Base-by-base conservation (phyloP, 352 stramenopile genomes). In the Phytophthora sojae region DNA sequence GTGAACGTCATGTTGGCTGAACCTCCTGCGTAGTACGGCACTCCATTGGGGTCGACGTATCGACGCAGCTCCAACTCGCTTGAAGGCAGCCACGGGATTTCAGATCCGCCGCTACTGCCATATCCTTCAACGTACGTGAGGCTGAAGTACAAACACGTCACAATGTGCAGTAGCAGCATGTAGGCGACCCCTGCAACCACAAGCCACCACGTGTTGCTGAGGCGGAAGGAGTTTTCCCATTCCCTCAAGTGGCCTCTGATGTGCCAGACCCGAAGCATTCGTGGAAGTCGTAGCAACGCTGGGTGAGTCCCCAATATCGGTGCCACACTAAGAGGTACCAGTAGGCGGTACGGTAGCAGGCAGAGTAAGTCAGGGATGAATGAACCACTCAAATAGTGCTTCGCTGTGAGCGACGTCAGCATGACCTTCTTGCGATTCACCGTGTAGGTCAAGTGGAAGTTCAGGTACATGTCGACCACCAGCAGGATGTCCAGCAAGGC, bases 391-490 rank as follows among this genome's bases (percentile, higher is more conserved):
- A 69, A 39, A 37, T 89, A 76, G 35, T 80, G 76, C 2, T 57
- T 61, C 6, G 73, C 78, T 0, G 80, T 72, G 4, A 76, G 69
- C 17, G 61, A 51, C n/a, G 75, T 53, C 0, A 73, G 55, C 2
- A 69, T 42, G 21, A 81, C 21, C 42, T 73, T 81, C 60, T 84
- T 81, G 14, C 75, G 55, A 14, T 32, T 54, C 0, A 26, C 55
- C 4, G 58, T 78, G 52, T 71, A 75, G 3, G 67, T 69, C 42
- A 91, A 51, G 35, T 91, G 81, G 7, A 82, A 66, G 19, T 78
- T 88, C 21, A 88, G n/a, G 61, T 89, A 91, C 17, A 88, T 67
- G 25, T 91, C 83, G 0, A 69, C n/a, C 9, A 67, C 56, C 8
- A 90, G 64, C 0, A 83, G 6, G 17, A 90, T 19, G 61, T 89